Conservation (phyloP, 2,329 filamentous ascomycete genomes). For the Diaporthe ilicicola region DNA sequence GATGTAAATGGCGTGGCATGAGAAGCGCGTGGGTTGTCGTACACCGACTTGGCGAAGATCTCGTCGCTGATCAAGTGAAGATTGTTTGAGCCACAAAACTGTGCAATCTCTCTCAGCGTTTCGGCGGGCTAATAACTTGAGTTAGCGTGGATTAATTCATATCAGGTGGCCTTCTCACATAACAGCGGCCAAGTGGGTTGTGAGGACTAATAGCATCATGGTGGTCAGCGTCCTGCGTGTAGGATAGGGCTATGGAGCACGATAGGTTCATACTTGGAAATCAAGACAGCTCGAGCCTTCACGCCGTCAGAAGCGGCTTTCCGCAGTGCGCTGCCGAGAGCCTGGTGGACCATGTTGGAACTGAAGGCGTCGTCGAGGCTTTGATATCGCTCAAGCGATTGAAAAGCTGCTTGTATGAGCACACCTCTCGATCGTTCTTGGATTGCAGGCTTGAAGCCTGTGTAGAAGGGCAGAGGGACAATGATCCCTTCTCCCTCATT, state of each 20-base stretch:
- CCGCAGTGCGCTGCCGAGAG: conserved; percentile 33
- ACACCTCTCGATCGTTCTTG: conserved; percentile 31
- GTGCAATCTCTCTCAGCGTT: conserved; percentile 42
- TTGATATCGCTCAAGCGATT: conserved; percentile 32
- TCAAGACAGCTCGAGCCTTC: conserved; percentile 26
- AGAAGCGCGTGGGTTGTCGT: conserved; percentile 44
- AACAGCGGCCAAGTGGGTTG: conserved; percentile 44
- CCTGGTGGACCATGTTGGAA: conserved; percentile 31
- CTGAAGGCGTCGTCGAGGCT: conserved; percentile 37
- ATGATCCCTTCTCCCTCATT: conserved; percentile 42
- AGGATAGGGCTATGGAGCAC: background rate
- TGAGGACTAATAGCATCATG: conserved; percentile 38
- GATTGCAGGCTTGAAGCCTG: conserved; percentile 38
- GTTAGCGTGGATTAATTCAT: background rate
- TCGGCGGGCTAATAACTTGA: conserved; percentile 35
- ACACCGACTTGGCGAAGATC: conserved; percentile 52
- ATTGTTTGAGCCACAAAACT: conserved; percentile 47
- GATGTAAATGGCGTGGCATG: conserved; percentile 51
- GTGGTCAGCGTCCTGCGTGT: too few species aligned
- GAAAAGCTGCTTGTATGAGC: conserved; percentile 35
- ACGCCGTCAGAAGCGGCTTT: conserved; percentile 30
- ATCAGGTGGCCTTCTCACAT: too few species aligned
- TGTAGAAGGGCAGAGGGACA: conserved; percentile 42
- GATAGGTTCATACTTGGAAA: background rate
- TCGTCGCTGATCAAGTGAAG: conserved; percentile 62